These are phyloP conservation scores for Calocybe cyanea DNA, from an alignment of 768 basidiomycete species.

Conservation along the genomic window DNA sequence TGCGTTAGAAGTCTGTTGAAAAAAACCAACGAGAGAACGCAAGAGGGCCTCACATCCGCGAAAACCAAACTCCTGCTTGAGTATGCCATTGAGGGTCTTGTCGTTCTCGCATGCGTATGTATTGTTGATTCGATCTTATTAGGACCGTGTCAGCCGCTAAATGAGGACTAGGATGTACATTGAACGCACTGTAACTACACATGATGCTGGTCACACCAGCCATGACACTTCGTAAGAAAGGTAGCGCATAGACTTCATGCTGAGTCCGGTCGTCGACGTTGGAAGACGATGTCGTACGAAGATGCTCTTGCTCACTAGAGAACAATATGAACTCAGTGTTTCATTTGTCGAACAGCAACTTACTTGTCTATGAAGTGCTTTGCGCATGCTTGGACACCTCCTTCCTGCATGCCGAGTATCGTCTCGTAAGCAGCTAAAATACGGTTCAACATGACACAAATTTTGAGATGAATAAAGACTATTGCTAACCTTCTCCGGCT, in stretches of 20 bases:
- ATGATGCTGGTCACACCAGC: conserved; percentile 71
- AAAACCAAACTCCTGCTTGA: conserved; percentile 74
- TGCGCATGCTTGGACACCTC: conserved; percentile 81
- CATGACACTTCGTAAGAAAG: conserved; percentile 67
- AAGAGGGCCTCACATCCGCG: conserved; percentile 54
- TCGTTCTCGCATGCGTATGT: conserved; percentile 77
- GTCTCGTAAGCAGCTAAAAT: conserved; percentile 62
- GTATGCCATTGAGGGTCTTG: conserved; percentile 62
- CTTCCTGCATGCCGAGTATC: conserved; percentile 73
- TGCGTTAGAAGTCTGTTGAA: no score
- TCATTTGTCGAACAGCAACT: conserved; percentile 14
- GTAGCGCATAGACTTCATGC: conserved; percentile 70
- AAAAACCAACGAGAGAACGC: no score
- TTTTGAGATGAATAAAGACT: neutral
- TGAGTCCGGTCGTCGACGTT: conserved; percentile 79
- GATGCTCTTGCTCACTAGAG: conserved; percentile 69
- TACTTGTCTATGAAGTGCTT: conserved; percentile 82
- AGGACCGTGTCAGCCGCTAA: neutral
- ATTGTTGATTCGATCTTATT: conserved; percentile 57
- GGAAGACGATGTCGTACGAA: conserved; percentile 50
- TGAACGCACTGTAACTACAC: conserved; percentile 66
- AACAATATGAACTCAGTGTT: conserved; percentile 26
- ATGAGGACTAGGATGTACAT: neutral
- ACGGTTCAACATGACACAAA: neutral
- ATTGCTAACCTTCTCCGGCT: conserved; percentile 41